A percentile compares a stretch with the other conserved stretches of the same genome.
Conservation (phyloP, 495 filamentous ascomycete species). For the Parmelia sp. region DNA sequence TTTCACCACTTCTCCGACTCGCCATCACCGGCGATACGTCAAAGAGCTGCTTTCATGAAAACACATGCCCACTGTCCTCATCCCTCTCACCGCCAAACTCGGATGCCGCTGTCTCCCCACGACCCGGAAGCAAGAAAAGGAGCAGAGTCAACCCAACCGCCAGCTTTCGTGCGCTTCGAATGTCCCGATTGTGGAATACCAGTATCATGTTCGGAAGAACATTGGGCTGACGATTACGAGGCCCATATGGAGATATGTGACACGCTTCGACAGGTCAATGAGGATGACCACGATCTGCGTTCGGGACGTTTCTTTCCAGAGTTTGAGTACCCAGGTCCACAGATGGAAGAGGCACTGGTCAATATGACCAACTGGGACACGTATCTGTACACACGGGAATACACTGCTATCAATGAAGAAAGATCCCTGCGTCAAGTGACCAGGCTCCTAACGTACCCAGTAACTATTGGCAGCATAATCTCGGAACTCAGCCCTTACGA, state of each 20-base stretch:
- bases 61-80: conserved; percentile 90
- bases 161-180: conserved; percentile 81
- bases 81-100: conserved; percentile 67
- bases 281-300: conserved; percentile 93
- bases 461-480: conserved; percentile 83
- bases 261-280: conserved; percentile 82
- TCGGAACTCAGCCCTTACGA: conserved; percentile 91
- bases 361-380: conserved; percentile 99
- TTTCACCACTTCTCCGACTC: conserved; percentile 89
- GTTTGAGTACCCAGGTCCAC: conserved; percentile 80
- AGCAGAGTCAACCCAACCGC: conserved; percentile 47
- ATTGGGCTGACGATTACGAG: conserved; percentile 94
- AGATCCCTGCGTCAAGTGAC: conserved; percentile 86
- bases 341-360: conserved; percentile 83
- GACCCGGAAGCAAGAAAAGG: conserved; percentile 55
- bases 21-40: conserved; percentile 74
- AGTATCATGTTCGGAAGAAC: conserved; percentile 83
- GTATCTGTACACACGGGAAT: conserved; percentile 81
- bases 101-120: conserved; percentile 50
- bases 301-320: conserved; percentile 89
- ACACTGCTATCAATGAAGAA: conserved; percentile 80
- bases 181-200: conserved; percentile 96
- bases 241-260: conserved; percentile 89
- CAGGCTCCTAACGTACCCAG: conserved; percentile 83
- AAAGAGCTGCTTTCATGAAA: conserved; percentile 79